A percentile compares a stretch with the other conserved stretches of the same genome.
Conservation (phyloP, 805 yeast genomes). For the Suhomyces prunicola region DNA sequence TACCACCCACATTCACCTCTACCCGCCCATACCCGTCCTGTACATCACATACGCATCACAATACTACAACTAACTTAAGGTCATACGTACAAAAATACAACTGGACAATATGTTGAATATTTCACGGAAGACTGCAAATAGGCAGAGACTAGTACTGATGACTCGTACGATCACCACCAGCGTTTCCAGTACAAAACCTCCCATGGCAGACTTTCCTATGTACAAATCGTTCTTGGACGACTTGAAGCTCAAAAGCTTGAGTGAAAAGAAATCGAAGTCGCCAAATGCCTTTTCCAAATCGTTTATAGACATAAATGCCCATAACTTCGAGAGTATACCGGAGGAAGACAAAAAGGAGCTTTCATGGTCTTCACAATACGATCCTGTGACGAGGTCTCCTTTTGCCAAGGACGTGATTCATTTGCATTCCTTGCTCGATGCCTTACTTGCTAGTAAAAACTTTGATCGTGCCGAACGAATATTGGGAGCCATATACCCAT, state of each 20-base stretch:
- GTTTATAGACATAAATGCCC: conserved; percentile 11
- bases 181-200: conserved; percentile 2
- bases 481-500: conserved; percentile 56
- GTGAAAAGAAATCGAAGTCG: conserved; percentile 3
- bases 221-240: conserved; percentile 13
- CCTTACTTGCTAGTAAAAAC: conserved; percentile 65
- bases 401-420: conserved; percentile 58
- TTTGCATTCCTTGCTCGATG: conserved; percentile 75
- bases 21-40: neutral
- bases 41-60: neutral
- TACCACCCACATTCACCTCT: neutral
- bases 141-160: neutral
- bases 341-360: conserved; percentile 12
- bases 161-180: neutral
- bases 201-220: conserved; percentile 7
- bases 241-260: conserved; percentile 7
- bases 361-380: conserved; percentile 43
- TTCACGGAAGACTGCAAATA: neutral
- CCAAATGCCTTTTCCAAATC: conserved; percentile 10
- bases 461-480: conserved; percentile 68
- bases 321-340: conserved; percentile 8
- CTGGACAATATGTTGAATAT: neutral
- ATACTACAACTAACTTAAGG: neutral
- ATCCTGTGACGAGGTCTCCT: conserved; percentile 39
- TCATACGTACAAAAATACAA: neutral